Conservation (phyloP, 768 basidiomycete genomes). For the Suillus ampliporus region DNA sequence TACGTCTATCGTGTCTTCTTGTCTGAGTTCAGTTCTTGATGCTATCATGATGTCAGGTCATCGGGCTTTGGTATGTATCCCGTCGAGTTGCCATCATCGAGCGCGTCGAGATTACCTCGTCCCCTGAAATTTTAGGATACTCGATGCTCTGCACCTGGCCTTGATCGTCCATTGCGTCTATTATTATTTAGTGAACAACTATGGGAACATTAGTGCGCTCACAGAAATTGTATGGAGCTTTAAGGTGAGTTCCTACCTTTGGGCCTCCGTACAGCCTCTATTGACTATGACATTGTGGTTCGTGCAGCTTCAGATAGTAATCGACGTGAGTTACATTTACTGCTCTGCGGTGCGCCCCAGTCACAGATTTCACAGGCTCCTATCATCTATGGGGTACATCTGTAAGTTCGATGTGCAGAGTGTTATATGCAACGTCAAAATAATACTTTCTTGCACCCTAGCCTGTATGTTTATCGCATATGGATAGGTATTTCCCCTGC, state of each 20-base stretch:
- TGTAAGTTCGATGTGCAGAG: neutral
- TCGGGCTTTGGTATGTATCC: neutral
- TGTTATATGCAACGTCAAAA: neutral
- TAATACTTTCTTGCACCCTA: neutral
- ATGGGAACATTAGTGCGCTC: slow-evolving; percentile 33
- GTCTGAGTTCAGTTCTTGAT: neutral
- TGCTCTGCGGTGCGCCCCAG: neutral
- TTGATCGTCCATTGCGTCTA: slow-evolving; percentile 43
- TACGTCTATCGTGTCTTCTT: neutral
- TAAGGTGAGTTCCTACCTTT: neutral
- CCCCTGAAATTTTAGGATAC: slow-evolving; percentile 30
- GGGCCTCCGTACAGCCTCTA: neutral
- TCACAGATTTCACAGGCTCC: neutral
- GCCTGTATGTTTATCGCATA: slow-evolving; percentile 5
- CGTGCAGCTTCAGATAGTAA: neutral
- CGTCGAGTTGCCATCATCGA: neutral
- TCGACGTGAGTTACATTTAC: neutral
- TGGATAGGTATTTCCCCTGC: slow-evolving; percentile 1
- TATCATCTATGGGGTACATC: neutral
- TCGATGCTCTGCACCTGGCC: slow-evolving; percentile 42
- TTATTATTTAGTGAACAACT: slow-evolving; percentile 43
- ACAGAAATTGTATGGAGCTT: slow-evolving; percentile 36
- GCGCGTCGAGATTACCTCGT: neutral
- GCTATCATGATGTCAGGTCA: neutral
- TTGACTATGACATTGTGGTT: too few relatives aligned